Percentiles rank a stretch among this genome's conserved stretches.
phyloP scores from a whole-genome alignment of 495 filamentous ascomycete genomes.

The Neurospora terricola region DNA sequence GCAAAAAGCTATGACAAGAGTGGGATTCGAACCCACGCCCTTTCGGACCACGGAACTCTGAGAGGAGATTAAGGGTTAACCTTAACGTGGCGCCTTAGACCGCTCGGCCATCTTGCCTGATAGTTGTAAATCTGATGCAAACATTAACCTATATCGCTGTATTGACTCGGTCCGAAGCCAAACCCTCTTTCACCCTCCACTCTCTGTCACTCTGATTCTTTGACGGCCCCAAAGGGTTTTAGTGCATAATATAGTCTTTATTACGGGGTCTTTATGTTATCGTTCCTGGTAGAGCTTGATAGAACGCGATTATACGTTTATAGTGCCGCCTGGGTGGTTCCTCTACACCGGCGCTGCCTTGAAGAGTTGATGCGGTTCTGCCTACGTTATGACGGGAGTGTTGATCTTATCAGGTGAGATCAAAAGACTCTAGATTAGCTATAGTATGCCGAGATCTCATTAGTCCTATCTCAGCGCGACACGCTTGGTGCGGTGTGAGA shows the following conservation, averaged over 20 bases:
- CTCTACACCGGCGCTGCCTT: background rate
- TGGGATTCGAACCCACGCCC: constrained; percentile 13
- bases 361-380: background rate
- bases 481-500: background rate
- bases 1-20: constrained; percentile 1
- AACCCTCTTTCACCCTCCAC: background rate
- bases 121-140: background rate
- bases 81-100: constrained; percentile 21
- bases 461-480: background rate
- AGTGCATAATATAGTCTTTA: background rate
- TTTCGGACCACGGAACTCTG: background rate
- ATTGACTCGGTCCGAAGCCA: fast-evolving
- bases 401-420: background rate
- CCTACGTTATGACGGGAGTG: background rate
- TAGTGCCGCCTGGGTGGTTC: background rate
- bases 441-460: background rate
- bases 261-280: fast-evolving
- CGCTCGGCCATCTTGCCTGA: constrained; percentile 17
- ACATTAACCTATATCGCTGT: fast-evolving
- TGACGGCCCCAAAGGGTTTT: background rate
- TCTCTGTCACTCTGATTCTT: background rate
- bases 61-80: constrained; percentile 11
- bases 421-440: background rate
- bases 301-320: background rate
- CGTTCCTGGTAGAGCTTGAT: background rate